Conservation (phyloP, 208 protist species). For the Phytomonas francai region DNA sequence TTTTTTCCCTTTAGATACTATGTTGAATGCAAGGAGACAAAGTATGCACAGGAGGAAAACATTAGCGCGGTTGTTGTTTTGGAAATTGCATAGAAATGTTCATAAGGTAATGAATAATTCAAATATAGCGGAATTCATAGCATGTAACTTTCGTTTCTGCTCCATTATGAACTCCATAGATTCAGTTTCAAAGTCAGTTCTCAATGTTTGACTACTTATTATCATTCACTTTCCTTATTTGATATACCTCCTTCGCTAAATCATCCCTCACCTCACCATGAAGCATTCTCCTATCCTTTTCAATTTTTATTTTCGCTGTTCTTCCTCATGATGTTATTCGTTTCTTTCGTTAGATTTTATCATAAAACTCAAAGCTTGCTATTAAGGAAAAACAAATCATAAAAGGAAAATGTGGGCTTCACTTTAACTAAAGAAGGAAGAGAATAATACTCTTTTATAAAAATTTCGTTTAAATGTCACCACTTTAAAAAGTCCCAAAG, state of each 20-base stretch:
- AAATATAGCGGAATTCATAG: neutral
- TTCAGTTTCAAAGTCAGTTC: neutral
- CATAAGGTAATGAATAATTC: neutral
- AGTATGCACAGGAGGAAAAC: too few relatives aligned
- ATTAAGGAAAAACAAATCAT: neutral
- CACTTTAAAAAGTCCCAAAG: neutral
- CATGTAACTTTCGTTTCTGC: neutral
- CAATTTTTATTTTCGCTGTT: neutral
- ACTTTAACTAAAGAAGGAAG: neutral
- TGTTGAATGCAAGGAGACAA: neutral
- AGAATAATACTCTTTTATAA: neutral
- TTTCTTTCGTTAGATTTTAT: neutral
- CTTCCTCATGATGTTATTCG: neutral
- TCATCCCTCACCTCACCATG: neutral
- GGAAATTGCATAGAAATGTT: too few relatives aligned
- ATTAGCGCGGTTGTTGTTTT: too few relatives aligned
- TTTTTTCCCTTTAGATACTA: neutral
- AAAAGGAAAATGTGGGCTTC: neutral
- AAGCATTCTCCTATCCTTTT: neutral
- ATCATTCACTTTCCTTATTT: neutral
- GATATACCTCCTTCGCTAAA: neutral
- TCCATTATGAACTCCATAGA: neutral
- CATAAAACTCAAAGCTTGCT: neutral
- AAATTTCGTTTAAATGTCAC: constrained; percentile 3
- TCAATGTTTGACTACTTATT: neutral